Percentiles rank a stretch among this genome's conserved stretches.
Evolutionary conservation across 2,329 filamentous ascomycete species (phyloP).

Genomic region (Endothia cerciana): DNA sequence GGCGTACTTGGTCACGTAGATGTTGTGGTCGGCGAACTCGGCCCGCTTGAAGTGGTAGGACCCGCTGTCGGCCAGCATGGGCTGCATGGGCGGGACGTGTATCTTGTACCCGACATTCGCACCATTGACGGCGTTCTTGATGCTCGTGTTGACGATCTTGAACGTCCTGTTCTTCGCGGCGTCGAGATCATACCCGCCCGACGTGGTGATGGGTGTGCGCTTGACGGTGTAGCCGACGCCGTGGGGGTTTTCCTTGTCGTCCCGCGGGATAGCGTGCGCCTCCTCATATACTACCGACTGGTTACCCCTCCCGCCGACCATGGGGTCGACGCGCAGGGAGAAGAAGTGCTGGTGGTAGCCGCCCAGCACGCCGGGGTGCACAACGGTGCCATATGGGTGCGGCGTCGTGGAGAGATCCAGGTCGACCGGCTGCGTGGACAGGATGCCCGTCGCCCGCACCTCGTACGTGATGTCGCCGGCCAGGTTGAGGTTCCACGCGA

Average conservation of each 20-base stretch:
- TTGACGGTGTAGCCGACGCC: conserved; percentile 53
- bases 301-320: conserved; percentile 60
- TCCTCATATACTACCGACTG: conserved; percentile 61
- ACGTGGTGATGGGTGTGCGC: conserved; percentile 50
- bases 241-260: conserved; percentile 48
- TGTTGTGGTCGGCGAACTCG: conserved; percentile 41
- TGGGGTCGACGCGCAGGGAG: conserved; percentile 66
- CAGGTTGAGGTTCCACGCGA: conserved; percentile 49
- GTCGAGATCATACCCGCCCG: conserved; percentile 53
- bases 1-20: conserved; percentile 43
- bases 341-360: conserved; percentile 80
- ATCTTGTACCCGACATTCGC: conserved; percentile 61
- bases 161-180: conserved; percentile 54
- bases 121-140: conserved; percentile 57
- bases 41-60: conserved; percentile 41
- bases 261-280: conserved; percentile 55
- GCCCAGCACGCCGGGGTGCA: conserved; percentile 64
- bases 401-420: conserved; percentile 56
- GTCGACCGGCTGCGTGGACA: conserved; percentile 56
- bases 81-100: conserved; percentile 59
- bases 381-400: conserved; percentile 61
- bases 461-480: conserved; percentile 41
- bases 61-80: conserved; percentile 53
- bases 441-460: conserved; percentile 49
- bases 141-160: conserved; percentile 59